Percentiles rank a stretch among this genome's conserved stretches.
Conservation (phyloP, 257 asterid species). For the Solanum pinnatisectum region DNA sequence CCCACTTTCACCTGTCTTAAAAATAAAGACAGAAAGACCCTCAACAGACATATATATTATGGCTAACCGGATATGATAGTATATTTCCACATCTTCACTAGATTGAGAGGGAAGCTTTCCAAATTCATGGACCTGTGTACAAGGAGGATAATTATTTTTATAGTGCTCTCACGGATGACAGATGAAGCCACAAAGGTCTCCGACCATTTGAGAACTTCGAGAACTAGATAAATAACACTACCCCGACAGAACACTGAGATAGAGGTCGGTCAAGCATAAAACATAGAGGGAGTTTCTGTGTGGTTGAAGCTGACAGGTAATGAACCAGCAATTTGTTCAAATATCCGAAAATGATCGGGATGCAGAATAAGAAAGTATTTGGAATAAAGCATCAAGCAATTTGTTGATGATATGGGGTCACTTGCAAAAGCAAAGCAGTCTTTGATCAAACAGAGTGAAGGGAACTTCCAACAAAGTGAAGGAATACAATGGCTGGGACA, state of each 20-base stretch:
- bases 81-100: not conserved
- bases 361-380: not conserved
- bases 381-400: not conserved
- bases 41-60: not conserved
- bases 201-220: not conserved
- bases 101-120: not conserved
- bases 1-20: not conserved
- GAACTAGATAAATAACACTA: not conserved
- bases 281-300: not conserved
- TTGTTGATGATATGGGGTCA: not conserved
- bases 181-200: not conserved
- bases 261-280: not conserved
- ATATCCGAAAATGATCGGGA: not conserved
- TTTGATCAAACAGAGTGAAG: not conserved
- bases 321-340: not conserved
- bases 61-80: not conserved
- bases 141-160: not conserved
- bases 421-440: not conserved
- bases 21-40: not conserved
- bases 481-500: not conserved
- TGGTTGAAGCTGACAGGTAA: not conserved
- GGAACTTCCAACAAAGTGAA: not conserved
- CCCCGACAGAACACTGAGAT: not conserved
- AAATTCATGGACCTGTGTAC: not conserved
- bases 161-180: not conserved